Evolutionary conservation across 2,329 filamentous ascomycete species (phyloP).

Genomic region (Stachybotrys elegans): DNA sequence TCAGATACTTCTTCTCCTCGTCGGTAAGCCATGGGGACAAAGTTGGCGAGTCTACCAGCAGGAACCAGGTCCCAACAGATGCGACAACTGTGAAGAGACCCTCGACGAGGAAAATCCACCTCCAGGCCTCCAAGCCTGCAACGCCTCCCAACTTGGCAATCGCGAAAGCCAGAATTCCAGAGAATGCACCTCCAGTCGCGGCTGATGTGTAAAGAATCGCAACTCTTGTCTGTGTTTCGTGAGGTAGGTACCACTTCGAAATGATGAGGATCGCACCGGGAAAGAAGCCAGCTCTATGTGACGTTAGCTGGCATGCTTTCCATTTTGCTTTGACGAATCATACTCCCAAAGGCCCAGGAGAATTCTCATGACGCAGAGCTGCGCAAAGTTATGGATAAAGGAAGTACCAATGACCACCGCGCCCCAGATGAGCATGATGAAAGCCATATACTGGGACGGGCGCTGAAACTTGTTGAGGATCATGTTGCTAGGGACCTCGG

Average conservation of each 20-base stretch:
- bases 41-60: slow-evolving; percentile 29
- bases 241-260: slow-evolving; percentile 23
- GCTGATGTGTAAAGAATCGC: slow-evolving; percentile 22
- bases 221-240: slow-evolving; percentile 20
- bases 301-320: not conserved
- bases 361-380: not conserved
- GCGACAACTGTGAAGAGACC: slow-evolving; percentile 24
- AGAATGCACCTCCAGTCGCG: slow-evolving; percentile 17
- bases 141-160: slow-evolving; percentile 15
- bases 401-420: not conserved
- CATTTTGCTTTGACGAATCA: not conserved
- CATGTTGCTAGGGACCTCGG: not conserved
- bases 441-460: slow-evolving; percentile 57
- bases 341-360: not conserved
- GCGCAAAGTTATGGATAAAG: not conserved
- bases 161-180: slow-evolving; percentile 15
- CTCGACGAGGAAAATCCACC: slow-evolving; percentile 21
- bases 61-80: slow-evolving; percentile 39
- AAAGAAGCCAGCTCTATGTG: slow-evolving; percentile 19
- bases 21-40: slow-evolving; percentile 12
- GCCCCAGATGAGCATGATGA: not conserved
- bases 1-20: slow-evolving; percentile 13
- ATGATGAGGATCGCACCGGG: slow-evolving; percentile 22
- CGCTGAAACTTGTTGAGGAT: slow-evolving; percentile 34
- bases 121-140: slow-evolving; percentile 12